Evolutionary conservation across 768 basidiomycete species (phyloP).

Genomic region (Paxillus involutus): DNA sequence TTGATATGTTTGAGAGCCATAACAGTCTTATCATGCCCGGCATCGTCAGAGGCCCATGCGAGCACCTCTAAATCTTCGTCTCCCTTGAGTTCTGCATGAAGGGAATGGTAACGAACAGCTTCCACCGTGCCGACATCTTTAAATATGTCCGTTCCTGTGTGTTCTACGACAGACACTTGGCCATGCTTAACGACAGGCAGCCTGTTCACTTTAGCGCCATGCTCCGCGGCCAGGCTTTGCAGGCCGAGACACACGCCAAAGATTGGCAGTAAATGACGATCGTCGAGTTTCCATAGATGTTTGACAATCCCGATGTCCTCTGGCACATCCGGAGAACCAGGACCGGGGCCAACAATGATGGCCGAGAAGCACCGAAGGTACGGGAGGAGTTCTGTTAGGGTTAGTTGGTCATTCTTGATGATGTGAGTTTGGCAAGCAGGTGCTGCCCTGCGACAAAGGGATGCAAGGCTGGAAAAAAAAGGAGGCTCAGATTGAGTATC

Average conservation of each 20-base stretch:
- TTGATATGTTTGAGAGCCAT: slow-evolving; percentile 70
- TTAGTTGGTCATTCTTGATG: slow-evolving; percentile 68
- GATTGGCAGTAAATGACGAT: slow-evolving; percentile 56
- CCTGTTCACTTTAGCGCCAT: slow-evolving; percentile 59
- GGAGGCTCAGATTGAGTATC: slow-evolving; percentile 2
- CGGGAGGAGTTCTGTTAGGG: slow-evolving; percentile 48
- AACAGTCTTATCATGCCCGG: slow-evolving; percentile 65
- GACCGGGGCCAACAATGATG: slow-evolving; percentile 76
- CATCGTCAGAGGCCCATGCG: slow-evolving; percentile 71
- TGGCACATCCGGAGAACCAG: slow-evolving; percentile 67
- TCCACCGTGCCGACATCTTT: slow-evolving; percentile 49
- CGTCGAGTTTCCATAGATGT: slow-evolving; percentile 66
- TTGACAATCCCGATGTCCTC: slow-evolving; percentile 68
- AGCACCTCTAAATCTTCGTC: slow-evolving; percentile 57
- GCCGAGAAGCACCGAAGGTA: slow-evolving; percentile 64
- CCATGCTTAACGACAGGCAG: slow-evolving; percentile 75
- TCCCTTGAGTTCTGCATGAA: slow-evolving; percentile 56
- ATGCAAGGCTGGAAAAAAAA: slow-evolving; percentile 57
- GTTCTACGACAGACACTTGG: slow-evolving; percentile 64
- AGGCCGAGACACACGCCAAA: slow-evolving; percentile 86
- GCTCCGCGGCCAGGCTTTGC: slow-evolving; percentile 70
- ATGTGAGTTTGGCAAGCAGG: slow-evolving; percentile 64
- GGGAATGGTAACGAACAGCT: slow-evolving; percentile 80
- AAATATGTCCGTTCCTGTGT: slow-evolving; percentile 61
- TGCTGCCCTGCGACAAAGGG: slow-evolving; percentile 63